Percentiles rank a stretch among this genome's conserved stretches.
Evolutionary conservation across 2,329 filamentous ascomycete genomes (phyloP).

Genomic region (Ceratocystis smalleyi): DNA sequence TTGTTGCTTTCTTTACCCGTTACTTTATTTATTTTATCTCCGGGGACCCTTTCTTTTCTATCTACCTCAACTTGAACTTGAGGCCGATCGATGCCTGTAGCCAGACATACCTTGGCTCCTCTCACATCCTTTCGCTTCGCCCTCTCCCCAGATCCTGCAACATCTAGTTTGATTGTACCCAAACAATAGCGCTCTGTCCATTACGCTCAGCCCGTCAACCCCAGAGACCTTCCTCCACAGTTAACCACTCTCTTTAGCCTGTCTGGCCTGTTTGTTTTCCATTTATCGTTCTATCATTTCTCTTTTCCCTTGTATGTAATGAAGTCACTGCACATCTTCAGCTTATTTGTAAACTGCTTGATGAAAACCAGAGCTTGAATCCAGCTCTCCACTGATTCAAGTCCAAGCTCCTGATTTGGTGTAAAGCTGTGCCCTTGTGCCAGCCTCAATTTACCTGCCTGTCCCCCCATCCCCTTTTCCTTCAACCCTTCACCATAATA

Average conservation of each 20-base stretch:
- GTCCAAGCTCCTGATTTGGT: neutral
- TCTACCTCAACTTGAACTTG: neutral
- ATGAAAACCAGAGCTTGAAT: neutral
- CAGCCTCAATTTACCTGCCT: neutral
- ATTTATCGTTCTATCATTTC: neutral
- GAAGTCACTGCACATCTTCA: neutral
- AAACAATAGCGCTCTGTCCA: neutral
- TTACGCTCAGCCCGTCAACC: neutral
- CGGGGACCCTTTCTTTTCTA: neutral
- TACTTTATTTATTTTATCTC: neutral
- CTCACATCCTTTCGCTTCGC: slow-evolving; percentile 2
- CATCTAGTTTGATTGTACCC: neutral
- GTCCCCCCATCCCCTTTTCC: slow-evolving; percentile 15
- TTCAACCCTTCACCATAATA: slow-evolving; percentile 21
- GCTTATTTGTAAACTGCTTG: neutral
- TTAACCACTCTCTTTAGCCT: neutral
- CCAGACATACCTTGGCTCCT: neutral
- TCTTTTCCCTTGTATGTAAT: neutral
- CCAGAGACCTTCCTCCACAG: neutral
- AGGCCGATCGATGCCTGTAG: neutral
- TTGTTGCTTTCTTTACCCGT: neutral
- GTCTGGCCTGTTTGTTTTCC: neutral
- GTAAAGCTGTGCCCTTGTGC: neutral
- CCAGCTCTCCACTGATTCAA: neutral
- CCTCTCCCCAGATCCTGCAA: slow-evolving; percentile 4